Evolutionary conservation across 192 early-diverging fungal species (phyloP), one percentile per base, ranked within the genome.

Genomic region (Backusella australiensis): DNA sequence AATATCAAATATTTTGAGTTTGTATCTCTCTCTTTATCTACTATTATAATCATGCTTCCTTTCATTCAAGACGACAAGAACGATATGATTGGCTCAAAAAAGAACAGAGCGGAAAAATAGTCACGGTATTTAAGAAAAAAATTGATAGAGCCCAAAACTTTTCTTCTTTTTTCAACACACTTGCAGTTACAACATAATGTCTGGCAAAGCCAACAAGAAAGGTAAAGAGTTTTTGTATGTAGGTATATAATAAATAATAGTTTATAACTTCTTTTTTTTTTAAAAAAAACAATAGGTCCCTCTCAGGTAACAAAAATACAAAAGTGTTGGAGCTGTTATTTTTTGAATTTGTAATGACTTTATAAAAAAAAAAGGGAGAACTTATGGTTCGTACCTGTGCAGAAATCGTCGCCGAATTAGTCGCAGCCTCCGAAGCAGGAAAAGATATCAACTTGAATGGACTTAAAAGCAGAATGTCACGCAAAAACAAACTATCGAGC

Each of bases 351-450:
- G 52, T 38, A 21, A 26, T 67, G 5, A 42, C 29, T 34, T 67
- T 36, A 15, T 17, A 15, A 21, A 38, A 26, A 63, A 63, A 65
- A 26, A 34, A 88, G 87, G 85, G 91, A 69, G 93, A 95, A 86
- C 89, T 92, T n/a, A 88, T 94, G 81, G 92, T 95, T 69, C 94
- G 93, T 77, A 87, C 90, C 38, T 95, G 93, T 83, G 89, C 90
- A 39, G 95, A 97, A 82, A 99, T 99, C 72, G 94, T 98, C 2
- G 89, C 91, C 44, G 97, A 97, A 80, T 90, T 99, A 15, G 85
- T 99, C 36, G 83, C 81, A 17, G 90, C 92, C 46, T 85, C 90
- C 70, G 85, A 89, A 14, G 80, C 82, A 0, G 87, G 89, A 49
- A 91, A 90, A 71, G 91, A 93, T 49, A 90, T 97, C 71, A 98